Evolutionary conservation across 2,329 filamentous ascomycete species (phyloP).

Genomic region (Corinectria fuckeliana): DNA sequence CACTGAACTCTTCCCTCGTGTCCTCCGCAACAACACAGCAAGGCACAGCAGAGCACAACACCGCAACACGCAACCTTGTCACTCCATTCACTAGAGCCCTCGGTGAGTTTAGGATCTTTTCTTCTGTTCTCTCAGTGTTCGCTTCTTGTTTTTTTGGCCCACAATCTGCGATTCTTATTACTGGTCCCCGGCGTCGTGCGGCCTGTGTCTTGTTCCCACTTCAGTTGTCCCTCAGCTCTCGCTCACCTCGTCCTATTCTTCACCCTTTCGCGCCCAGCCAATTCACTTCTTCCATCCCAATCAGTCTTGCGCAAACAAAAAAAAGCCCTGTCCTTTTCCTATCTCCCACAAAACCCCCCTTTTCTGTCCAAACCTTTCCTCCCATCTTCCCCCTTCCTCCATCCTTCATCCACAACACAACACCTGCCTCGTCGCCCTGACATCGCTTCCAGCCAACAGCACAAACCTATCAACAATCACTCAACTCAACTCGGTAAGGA

Average conservation of each 20-base stretch:
- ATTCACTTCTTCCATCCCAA: not conserved
- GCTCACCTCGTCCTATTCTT: not conserved
- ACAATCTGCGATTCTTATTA: too few species aligned
- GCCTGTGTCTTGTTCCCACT: not conserved
- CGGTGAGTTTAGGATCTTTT: not conserved
- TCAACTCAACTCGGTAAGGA: not conserved
- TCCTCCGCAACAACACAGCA: not conserved
- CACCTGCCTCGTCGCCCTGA: not conserved
- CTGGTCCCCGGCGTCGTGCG: not conserved
- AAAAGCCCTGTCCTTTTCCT: not conserved
- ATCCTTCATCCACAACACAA: not conserved
- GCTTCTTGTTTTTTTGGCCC: too few species aligned
- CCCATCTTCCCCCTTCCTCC: not conserved
- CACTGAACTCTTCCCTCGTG: not conserved
- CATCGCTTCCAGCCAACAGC: not conserved
- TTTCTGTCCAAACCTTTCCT: not conserved
- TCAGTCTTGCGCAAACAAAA: not conserved
- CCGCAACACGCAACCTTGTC: not conserved
- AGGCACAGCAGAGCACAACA: not conserved
- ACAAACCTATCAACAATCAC: slow-evolving; percentile 1
- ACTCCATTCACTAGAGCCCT: not conserved
- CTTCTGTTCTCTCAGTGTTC: too few species aligned
- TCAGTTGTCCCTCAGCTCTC: not conserved
- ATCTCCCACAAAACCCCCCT: not conserved
- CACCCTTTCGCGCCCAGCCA: not conserved